Evolutionary conservation across 2,329 filamentous ascomycete genomes (phyloP).

Genomic region (Chlorencoelia australis): DNA sequence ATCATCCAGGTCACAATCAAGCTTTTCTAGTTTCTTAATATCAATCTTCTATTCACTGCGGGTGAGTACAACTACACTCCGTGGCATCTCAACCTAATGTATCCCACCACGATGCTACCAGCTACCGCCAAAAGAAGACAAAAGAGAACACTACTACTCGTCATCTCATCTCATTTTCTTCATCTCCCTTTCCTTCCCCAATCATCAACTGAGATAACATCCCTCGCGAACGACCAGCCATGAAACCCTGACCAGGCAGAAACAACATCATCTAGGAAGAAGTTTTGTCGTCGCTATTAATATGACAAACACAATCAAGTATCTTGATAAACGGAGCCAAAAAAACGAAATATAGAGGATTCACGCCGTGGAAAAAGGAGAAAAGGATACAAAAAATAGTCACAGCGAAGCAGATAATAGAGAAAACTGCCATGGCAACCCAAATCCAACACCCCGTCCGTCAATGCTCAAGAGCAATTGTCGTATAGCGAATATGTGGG

Average conservation of each 20-base stretch:
- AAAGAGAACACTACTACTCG: too few species aligned
- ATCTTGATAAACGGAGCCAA: slow-evolving; percentile 3
- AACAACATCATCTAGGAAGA: slow-evolving; percentile 6
- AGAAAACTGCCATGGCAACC: slow-evolving; percentile 1
- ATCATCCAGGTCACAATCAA: too few species aligned
- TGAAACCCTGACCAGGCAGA: too few species aligned
- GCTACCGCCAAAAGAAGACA: too few species aligned
- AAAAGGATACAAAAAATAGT: slow-evolving; percentile 15
- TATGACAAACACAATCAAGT: slow-evolving; percentile 10
- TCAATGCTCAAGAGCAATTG: slow-evolving; percentile 12
- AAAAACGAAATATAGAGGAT: slow-evolving; percentile 7
- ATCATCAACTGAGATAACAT: background rate
- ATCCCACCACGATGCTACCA: too few species aligned
- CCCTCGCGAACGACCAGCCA: too few species aligned
- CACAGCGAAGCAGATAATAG: slow-evolving; percentile 18
- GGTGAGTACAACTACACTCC: too few species aligned
- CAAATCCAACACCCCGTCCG: slow-evolving; percentile 3
- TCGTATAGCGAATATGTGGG: slow-evolving; percentile 15
- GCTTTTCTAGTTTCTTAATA: too few species aligned
- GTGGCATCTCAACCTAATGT: too few species aligned
- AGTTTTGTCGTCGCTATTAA: slow-evolving; percentile 16
- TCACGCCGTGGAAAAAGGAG: slow-evolving; percentile 3
- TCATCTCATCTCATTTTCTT: too few species aligned
- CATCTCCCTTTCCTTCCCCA: too few species aligned
- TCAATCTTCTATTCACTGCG: too few species aligned